Evolutionary conservation across 768 basidiomycete genomes (phyloP).

Genomic region (Boletus eberwhitei): DNA sequence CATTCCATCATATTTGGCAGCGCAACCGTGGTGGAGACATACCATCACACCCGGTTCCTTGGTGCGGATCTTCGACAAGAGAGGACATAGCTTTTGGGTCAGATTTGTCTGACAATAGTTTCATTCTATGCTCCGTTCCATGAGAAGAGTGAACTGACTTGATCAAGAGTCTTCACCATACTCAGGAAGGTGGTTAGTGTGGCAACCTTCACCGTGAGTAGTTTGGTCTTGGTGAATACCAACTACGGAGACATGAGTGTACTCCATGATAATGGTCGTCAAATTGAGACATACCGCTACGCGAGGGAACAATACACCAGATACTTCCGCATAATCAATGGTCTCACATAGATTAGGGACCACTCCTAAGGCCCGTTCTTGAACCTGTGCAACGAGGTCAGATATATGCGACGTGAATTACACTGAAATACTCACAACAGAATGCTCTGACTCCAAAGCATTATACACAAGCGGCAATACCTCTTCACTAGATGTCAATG

Average conservation of each 20-base stretch:
- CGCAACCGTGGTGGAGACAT: not conserved
- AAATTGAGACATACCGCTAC: slow-evolving; percentile 67
- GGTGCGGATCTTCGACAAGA: slow-evolving; percentile 92
- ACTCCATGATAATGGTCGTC: not conserved
- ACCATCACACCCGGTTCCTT: slow-evolving; percentile 96
- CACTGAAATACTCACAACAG: slow-evolving; percentile 46
- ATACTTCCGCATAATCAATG: slow-evolving; percentile 94
- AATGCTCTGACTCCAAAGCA: slow-evolving; percentile 94
- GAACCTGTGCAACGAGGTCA: slow-evolving; percentile 53
- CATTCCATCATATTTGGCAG: not conserved
- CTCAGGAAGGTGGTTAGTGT: slow-evolving; percentile 78
- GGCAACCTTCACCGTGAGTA: slow-evolving; percentile 88
- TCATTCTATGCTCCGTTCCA: not conserved
- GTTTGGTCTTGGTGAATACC: slow-evolving; percentile 89
- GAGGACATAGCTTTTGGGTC: slow-evolving; percentile 92
- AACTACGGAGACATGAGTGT: slow-evolving; percentile 46
- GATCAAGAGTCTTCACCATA: slow-evolving; percentile 89
- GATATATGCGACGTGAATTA: not conserved
- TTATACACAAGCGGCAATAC: slow-evolving; percentile 96
- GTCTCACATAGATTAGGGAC: slow-evolving; percentile 90
- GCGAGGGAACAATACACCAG: slow-evolving; percentile 83
- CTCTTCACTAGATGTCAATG: slow-evolving; percentile 47
- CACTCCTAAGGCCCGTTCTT: slow-evolving; percentile 81
- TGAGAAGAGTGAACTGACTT: slow-evolving; percentile 42
- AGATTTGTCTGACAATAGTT: slow-evolving; percentile 60